phyloP scores from a whole-genome alignment of 2,329 filamentous ascomycete genomes.

The Calonectria ilicicola region DNA sequence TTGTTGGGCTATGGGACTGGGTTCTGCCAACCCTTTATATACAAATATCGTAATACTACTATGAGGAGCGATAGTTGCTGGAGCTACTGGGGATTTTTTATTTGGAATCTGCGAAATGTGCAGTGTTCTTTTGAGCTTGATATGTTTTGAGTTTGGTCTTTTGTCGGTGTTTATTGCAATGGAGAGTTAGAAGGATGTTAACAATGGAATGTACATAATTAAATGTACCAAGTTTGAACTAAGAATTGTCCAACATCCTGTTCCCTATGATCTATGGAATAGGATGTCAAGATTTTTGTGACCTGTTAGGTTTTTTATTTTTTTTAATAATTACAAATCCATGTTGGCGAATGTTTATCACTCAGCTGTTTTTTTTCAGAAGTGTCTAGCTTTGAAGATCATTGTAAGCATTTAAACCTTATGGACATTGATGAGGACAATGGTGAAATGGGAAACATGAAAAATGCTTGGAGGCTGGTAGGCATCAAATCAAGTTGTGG shows the following conservation, averaged over 20 bases:
- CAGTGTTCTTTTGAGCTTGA: constrained; percentile 4
- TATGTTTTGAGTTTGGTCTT: constrained; percentile 14
- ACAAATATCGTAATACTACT: constrained; percentile 40
- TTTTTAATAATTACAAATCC: no score
- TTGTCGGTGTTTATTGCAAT: constrained; percentile 34
- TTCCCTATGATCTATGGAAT: background rate
- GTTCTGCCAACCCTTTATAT: constrained; percentile 26
- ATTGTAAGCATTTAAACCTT: no score
- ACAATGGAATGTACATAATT: constrained; percentile 35
- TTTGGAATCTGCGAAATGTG: constrained; percentile 15
- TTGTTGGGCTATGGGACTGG: constrained; percentile 28
- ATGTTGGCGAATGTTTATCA: no score
- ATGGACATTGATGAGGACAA: no score
- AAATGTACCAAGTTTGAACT: constrained; percentile 41
- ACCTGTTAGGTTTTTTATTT: no score
- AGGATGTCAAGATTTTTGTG: no score
- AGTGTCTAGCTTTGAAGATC: no score
- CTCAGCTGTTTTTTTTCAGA: no score
- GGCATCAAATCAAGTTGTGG: no score
- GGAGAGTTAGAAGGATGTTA: constrained; percentile 29
- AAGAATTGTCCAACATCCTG: background rate
- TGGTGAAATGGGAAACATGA: no score
- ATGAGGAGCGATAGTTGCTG: constrained; percentile 28
- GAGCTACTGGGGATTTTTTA: constrained; percentile 23
- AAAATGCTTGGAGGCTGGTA: no score